A percentile compares a stretch with the other conserved stretches of the same genome.
Conservation (phyloP, 306 rosid genomes). For the Inga laurina region DNA sequence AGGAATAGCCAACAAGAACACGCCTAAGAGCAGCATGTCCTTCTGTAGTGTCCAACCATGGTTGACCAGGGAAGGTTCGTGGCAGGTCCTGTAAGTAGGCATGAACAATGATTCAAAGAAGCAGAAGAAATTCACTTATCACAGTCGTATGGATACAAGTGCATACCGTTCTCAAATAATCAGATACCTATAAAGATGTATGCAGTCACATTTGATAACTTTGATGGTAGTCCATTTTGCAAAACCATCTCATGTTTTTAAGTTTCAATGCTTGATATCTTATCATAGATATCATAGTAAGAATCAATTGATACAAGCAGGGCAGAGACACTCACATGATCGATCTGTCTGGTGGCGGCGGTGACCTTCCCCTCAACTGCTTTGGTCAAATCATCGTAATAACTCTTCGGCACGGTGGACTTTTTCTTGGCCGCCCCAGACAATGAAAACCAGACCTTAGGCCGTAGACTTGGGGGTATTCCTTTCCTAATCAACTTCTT, state of each 20-base stretch:
- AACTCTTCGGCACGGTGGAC: constrained; percentile 96
- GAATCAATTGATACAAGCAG: neutral
- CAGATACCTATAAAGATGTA: neutral
- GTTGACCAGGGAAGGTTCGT: constrained; percentile 94
- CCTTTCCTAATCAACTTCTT: constrained; percentile 93
- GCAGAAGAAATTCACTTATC: neutral
- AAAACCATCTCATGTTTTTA: constrained; percentile 16
- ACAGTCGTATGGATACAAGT: neutral
- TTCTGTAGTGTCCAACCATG: constrained; percentile 96
- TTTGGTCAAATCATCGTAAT: constrained; percentile 77
- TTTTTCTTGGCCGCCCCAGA: constrained; percentile 99
- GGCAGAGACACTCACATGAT: constrained; percentile 67
- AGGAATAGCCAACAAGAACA: constrained; percentile 96
- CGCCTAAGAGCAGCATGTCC: constrained; percentile 96
- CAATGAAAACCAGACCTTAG: constrained; percentile 93
- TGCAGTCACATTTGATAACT: neutral
- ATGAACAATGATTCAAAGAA: constrained; percentile 10
- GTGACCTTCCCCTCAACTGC: constrained; percentile 97
- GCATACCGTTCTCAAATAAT: constrained; percentile 19
- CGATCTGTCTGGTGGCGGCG: constrained; percentile 94
- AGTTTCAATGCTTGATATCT: neutral
- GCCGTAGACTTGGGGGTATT: constrained; percentile 91
- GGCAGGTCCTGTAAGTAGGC: constrained; percentile 73
- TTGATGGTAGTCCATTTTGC: constrained; percentile 4
- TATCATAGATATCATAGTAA: neutral